Evolutionary conservation across 2,329 filamentous ascomycete genomes (phyloP), one percentile per base, ranked within the genome.

Genomic region (Proliferodiscus dingleyae): DNA sequence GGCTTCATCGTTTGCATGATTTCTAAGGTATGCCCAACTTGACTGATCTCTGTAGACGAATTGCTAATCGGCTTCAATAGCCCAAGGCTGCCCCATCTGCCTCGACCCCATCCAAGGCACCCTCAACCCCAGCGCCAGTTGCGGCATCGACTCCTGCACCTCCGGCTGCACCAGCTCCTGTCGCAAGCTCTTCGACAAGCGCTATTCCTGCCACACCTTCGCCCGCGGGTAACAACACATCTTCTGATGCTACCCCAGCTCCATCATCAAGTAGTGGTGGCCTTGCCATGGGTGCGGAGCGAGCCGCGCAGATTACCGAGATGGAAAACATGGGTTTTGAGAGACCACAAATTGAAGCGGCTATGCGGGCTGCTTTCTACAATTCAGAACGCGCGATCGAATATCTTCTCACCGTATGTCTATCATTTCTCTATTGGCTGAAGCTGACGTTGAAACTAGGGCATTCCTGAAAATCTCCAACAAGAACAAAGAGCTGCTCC

Each of bases 1-100:
- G 93, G 93, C 29, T 98, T 97, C 67, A 89, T 98, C 61, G 93
- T 98, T 50, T 98, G 93, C 73, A 95, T 98, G 83, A 84, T 95
- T 61, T 89, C 88, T 66, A 97, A 97, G 87, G 90, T 95, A 73
- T 53, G 68, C 21, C 52, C 26, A 16, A 23, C 9, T 7, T 2
- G 18, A n/a, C 16, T 10, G 16, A 11, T 29, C 3, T 7, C 9
- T 16, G 24, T 16, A 21, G 16, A 32, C 15, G 24, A 24, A 13
- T 32, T n/a, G 52, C 52, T 65, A 52, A 65, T 49, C 41, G 26
- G 43, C 39, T 41, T 41, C 43, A 34, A 47, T 63, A 91, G 81
- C 85, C 87, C 56, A 96, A 95, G 74, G 70, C 75, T 46, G 64
- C 66, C 18, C 64, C 71, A 29, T 69, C 75, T 28, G 60, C 71